Percentiles rank a stretch among this genome's conserved stretches.
Evolutionary conservation across 2,329 filamentous ascomycete genomes (phyloP).

Genomic region (Clonostachys byssicola): DNA sequence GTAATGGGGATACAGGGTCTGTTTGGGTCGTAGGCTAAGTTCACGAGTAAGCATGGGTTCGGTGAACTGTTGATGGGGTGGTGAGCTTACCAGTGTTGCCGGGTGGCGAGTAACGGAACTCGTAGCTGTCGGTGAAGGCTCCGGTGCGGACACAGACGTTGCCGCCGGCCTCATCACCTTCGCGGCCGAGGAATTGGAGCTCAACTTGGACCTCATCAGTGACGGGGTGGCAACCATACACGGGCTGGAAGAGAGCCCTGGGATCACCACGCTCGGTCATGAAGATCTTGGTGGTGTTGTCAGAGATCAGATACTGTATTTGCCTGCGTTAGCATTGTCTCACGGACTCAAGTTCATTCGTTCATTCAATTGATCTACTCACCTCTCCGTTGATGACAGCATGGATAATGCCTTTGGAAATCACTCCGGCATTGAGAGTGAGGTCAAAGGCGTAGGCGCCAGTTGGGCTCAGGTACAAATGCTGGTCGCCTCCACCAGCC

Average conservation of each 20-base stretch:
- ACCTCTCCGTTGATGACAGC: constrained; percentile 41
- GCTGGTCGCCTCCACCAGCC: constrained; percentile 30
- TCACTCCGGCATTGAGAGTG: constrained; percentile 28
- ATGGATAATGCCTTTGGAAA: constrained; percentile 21
- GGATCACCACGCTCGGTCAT: constrained; percentile 39
- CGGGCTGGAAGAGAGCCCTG: constrained; percentile 30
- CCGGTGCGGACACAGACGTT: constrained; percentile 30
- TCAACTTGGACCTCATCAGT: constrained; percentile 31
- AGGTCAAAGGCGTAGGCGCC: constrained; percentile 28
- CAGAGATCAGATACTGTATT: constrained; percentile 14
- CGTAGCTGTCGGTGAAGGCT: constrained; percentile 24
- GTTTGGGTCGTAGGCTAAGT: neutral
- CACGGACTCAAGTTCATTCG: too few relatives aligned
- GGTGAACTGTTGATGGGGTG: neutral
- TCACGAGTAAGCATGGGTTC: neutral
- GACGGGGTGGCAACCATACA: constrained; percentile 33
- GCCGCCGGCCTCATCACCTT: constrained; percentile 22
- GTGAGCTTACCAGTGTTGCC: constrained; percentile 24
- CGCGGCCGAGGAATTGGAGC: constrained; percentile 21
- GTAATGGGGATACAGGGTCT: neutral
- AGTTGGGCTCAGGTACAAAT: constrained; percentile 30
- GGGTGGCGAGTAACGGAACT: constrained; percentile 36
- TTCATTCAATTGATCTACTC: constrained; percentile 11
- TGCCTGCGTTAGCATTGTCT: constrained; percentile 12
- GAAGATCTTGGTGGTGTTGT: constrained; percentile 43